Evolutionary conservation across 2,329 filamentous ascomycete species (phyloP).

Genomic region (Aspergillus neoniger): DNA sequence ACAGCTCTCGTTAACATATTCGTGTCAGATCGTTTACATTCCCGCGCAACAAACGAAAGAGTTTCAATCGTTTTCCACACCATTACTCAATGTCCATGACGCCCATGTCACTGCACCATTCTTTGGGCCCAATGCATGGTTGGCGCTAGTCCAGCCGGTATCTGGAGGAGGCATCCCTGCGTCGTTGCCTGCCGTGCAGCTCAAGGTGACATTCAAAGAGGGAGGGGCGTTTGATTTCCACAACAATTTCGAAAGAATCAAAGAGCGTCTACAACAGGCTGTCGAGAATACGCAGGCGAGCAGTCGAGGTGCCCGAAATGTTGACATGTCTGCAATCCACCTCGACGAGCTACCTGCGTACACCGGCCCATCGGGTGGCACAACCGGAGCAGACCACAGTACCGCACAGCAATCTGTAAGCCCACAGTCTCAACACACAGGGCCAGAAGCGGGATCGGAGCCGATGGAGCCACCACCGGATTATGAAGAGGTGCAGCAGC

Average conservation of each 20-base stretch:
- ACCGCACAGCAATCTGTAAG: slow-evolving; percentile 13
- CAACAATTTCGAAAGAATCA: slow-evolving; percentile 76
- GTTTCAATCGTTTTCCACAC: slow-evolving; percentile 85
- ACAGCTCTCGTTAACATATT: slow-evolving; percentile 13
- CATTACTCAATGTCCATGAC: slow-evolving; percentile 84
- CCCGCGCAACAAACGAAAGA: slow-evolving; percentile 66
- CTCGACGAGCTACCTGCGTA: slow-evolving; percentile 89
- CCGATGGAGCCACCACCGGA: slow-evolving; percentile 78
- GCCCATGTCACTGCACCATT: slow-evolving; percentile 84
- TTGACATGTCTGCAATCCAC: slow-evolving; percentile 66
- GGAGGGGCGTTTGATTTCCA: slow-evolving; percentile 94
- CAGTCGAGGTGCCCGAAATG: slow-evolving; percentile 46
- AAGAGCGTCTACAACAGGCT: slow-evolving; percentile 78
- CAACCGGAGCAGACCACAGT: slow-evolving; percentile 5
- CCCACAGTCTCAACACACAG: slow-evolving; percentile 24
- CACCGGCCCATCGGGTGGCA: slow-evolving; percentile 58
- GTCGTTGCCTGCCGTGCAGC: slow-evolving; percentile 70
- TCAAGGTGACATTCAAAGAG: slow-evolving; percentile 89
- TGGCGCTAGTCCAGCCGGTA: slow-evolving; percentile 75
- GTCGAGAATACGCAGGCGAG: slow-evolving; percentile 57
- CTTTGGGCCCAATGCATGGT: slow-evolving; percentile 92
- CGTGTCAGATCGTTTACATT: slow-evolving; percentile 77
- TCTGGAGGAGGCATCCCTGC: slow-evolving; percentile 79
- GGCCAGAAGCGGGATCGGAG: slow-evolving; percentile 39
- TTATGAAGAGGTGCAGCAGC: slow-evolving; percentile 88